These are phyloP conservation scores for Cryomyces minteri DNA, from an alignment of 495 filamentous ascomycete species.

Conservation along the genomic window DNA sequence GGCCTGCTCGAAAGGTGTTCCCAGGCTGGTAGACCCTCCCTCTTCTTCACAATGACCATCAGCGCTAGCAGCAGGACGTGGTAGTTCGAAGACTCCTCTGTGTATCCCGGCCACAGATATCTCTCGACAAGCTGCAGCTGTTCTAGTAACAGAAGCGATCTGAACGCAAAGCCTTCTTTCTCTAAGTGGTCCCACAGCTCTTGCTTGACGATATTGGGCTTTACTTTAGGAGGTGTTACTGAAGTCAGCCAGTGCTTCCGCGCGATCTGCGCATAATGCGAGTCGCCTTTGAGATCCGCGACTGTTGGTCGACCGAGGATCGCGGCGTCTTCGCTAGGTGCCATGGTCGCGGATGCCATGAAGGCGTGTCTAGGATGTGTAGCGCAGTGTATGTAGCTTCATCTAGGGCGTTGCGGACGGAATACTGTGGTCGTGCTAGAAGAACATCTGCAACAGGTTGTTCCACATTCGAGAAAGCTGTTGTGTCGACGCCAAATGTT, in stretches of 20 bases:
- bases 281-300: constrained; percentile 57
- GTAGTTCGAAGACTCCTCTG: constrained; percentile 73
- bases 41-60: constrained; percentile 71
- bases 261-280: constrained; percentile 65
- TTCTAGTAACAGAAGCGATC: constrained; percentile 66
- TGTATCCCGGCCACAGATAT: constrained; percentile 88
- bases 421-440: neutral
- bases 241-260: constrained; percentile 66
- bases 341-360: neutral
- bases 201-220: constrained; percentile 67
- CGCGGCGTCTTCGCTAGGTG: neutral
- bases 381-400: neutral
- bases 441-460: neutral
- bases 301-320: constrained; percentile 30
- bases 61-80: constrained; percentile 74
- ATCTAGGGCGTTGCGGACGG: neutral
- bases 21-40: constrained; percentile 80
- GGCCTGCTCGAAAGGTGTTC: constrained; percentile 58
- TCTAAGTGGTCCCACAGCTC: constrained; percentile 88
- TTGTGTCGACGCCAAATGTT: neutral
- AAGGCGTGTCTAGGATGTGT: constrained; percentile 4
- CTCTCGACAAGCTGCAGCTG: constrained; percentile 82
- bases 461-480: neutral
- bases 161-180: constrained; percentile 55
- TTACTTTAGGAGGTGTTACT: constrained; percentile 50